Base-by-base conservation (phyloP, 164 flowering plant species). In the Kingdonia uniflora region DNA sequence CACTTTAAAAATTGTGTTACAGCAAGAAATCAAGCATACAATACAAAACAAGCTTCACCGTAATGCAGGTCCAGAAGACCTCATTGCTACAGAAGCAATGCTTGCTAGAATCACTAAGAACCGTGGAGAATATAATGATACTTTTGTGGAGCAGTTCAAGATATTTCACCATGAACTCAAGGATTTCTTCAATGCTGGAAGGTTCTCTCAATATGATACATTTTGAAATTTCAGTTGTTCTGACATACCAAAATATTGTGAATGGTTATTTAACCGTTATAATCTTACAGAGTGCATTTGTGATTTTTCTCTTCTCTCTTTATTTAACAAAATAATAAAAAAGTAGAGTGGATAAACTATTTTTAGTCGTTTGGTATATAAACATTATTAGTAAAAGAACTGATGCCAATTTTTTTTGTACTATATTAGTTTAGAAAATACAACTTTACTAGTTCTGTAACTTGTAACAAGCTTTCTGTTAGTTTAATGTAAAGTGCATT, bases 21-120 rank as follows among this genome's bases (percentile, higher is more conserved):
- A 91, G 97, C 96, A 85, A 87, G 89, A 87, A 70, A 91, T 91
- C 73, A 91, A 91, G 72, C 97, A 91, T 63, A 91, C 97, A 47
- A 91, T 91, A 73, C 97, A 91, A 56, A 91, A 91, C 83, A 91
- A 91, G 79, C 95, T 91, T 66, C 97, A 91, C 42, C 80, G 97
- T 8, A 78, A 76, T 79, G 97, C 97, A 65, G 96, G 97, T n/a
- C 96, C 97, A 35, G 97, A 91, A 72, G 97, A 91, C 76, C 74
- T 91, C 64, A 67, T 91, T 80, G 81, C 97, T 49, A 91, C 97
- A 49, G 89, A 87, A 64, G 84, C 87, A 56, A 91, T 91, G 97
- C 90, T 91, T 64, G 80, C 76, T 12, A 81, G 80, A 75, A 78
- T 91, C 47, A 91, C 96, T 26, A 72, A 69, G 65, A 84, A 71